Percentiles rank a stretch among this genome's conserved stretches.
These are phyloP conservation scores for Candida hungchunana DNA, from an alignment of 805 yeast genomes.

Conservation along the genomic window DNA sequence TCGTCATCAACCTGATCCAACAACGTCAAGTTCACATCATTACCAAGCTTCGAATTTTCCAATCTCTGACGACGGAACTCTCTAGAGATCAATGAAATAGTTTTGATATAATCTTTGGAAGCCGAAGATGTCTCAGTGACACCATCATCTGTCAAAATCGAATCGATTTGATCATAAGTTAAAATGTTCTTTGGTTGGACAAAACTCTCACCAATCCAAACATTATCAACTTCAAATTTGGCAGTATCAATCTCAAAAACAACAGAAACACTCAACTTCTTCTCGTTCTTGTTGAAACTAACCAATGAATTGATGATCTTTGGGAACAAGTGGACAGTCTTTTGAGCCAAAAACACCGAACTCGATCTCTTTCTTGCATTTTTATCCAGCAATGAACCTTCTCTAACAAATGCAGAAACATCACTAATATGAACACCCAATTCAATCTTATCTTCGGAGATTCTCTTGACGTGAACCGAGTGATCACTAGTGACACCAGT, in stretches of 20 bases:
- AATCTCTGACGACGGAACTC: slow-evolving; percentile 69
- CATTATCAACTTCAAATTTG: slow-evolving; percentile 66
- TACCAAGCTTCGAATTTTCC: slow-evolving; percentile 43
- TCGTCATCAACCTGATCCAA: slow-evolving; percentile 86
- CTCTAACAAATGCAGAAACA: slow-evolving; percentile 64
- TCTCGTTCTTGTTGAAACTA: slow-evolving; percentile 57
- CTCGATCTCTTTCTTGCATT: slow-evolving; percentile 88
- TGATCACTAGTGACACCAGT: slow-evolving; percentile 61
- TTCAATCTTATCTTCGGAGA: slow-evolving; percentile 59
- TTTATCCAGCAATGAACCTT: slow-evolving; percentile 75
- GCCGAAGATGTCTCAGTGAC: slow-evolving; percentile 39
- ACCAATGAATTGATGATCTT: slow-evolving; percentile 51
- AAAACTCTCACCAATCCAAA: slow-evolving; percentile 71
- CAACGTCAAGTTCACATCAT: slow-evolving; percentile 50
- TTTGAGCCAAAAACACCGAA: slow-evolving; percentile 83
- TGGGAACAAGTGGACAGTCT: slow-evolving; percentile 64
- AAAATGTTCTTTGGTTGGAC: slow-evolving; percentile 60
- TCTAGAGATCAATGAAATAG: slow-evolving; percentile 58
- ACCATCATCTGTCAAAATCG: slow-evolving; percentile 35
- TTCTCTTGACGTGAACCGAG: slow-evolving; percentile 73
- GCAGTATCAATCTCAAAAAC: slow-evolving; percentile 74
- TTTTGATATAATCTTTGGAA: slow-evolving; percentile 60
- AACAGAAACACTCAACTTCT: slow-evolving; percentile 68
- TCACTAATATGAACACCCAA: slow-evolving; percentile 86
- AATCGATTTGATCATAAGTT: slow-evolving; percentile 51